A percentile compares a stretch with the other conserved stretches of the same genome.
Evolutionary conservation across 805 yeast genomes (phyloP).

Genomic region (Metschnikowia aberdeeniae): DNA sequence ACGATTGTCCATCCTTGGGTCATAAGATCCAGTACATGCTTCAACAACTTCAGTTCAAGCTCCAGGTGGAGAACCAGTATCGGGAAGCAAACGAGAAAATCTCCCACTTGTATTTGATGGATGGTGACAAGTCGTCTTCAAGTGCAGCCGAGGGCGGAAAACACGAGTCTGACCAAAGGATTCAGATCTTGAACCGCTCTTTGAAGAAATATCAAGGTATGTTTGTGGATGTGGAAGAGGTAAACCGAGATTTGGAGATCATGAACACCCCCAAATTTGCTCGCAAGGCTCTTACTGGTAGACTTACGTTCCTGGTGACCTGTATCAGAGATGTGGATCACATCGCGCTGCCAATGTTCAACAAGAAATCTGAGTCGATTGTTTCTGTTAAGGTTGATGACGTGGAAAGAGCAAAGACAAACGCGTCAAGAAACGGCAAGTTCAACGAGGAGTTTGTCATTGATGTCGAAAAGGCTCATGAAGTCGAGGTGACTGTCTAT

Average conservation of each 20-base stretch:
- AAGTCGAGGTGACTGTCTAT: constrained; percentile 81
- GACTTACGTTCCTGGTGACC: constrained; percentile 64
- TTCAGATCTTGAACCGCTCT: constrained; percentile 77
- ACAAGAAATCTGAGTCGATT: constrained; percentile 74
- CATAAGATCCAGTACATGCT: constrained; percentile 94
- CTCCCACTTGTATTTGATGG: constrained; percentile 77
- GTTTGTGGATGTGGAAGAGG: constrained; percentile 69
- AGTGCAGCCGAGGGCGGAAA: constrained; percentile 88
- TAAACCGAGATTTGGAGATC: constrained; percentile 60
- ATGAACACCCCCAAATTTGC: constrained; percentile 69
- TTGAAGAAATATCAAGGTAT: constrained; percentile 85
- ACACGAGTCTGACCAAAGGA: constrained; percentile 77
- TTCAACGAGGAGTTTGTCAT: constrained; percentile 82
- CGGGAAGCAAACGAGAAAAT: constrained; percentile 89
- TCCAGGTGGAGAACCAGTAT: constrained; percentile 92
- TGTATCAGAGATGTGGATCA: constrained; percentile 90
- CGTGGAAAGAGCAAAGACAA: constrained; percentile 73
- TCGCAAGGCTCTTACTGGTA: constrained; percentile 81
- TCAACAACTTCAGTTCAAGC: constrained; percentile 88
- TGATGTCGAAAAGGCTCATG: constrained; percentile 86
- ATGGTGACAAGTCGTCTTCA: constrained; percentile 83
- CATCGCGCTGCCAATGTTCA: constrained; percentile 75
- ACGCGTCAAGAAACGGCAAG: constrained; percentile 67
- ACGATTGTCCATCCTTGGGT: constrained; percentile 91
- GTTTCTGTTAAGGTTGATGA: constrained; percentile 85